These are phyloP conservation scores for Aspergillus ruber DNA, from an alignment of 2,329 filamentous ascomycete genomes.

Conservation along the genomic window DNA sequence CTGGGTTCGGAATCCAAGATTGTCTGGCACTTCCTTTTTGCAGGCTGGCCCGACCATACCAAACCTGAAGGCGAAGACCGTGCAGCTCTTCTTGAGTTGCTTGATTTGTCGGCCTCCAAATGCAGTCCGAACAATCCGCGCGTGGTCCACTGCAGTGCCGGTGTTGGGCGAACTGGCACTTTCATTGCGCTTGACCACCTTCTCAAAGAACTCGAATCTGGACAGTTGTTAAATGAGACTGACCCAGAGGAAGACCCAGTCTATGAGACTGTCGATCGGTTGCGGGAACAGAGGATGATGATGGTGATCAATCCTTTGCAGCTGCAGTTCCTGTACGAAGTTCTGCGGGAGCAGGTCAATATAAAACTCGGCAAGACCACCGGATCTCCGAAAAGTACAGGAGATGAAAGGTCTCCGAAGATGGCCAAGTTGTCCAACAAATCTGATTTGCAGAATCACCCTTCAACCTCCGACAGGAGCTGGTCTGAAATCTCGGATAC, in stretches of 20 bases:
- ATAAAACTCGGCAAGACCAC: constrained; percentile 25
- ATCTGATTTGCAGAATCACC: constrained; percentile 24
- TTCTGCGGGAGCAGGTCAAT: constrained; percentile 56
- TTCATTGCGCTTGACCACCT: constrained; percentile 96
- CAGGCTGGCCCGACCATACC: constrained; percentile 83
- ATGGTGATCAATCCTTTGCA: constrained; percentile 93
- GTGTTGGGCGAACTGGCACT: constrained; percentile 87
- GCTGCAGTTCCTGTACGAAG: constrained; percentile 82
- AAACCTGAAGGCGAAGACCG: constrained; percentile 58
- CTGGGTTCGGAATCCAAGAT: constrained; percentile 51
- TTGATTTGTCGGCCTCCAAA: constrained; percentile 42
- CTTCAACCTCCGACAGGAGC: constrained; percentile 19
- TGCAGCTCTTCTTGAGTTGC: constrained; percentile 46
- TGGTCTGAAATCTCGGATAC: constrained; percentile 25
- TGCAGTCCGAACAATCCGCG: constrained; percentile 59
- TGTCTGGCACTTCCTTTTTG: constrained; percentile 81
- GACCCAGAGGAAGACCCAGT: constrained; percentile 59
- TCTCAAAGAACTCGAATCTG: constrained; percentile 70
- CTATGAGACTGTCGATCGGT: constrained; percentile 67
- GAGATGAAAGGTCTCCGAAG: constrained; percentile 29
- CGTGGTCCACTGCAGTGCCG: constrained; percentile 82
- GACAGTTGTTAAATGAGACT: constrained; percentile 51
- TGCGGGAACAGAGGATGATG: constrained; percentile 81
- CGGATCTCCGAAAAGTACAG: constrained; percentile 13
- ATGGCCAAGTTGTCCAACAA: constrained; percentile 28